These are phyloP conservation scores for Huiozyma naganishii DNA, from an alignment of 805 yeast genomes.

Conservation along the genomic window DNA sequence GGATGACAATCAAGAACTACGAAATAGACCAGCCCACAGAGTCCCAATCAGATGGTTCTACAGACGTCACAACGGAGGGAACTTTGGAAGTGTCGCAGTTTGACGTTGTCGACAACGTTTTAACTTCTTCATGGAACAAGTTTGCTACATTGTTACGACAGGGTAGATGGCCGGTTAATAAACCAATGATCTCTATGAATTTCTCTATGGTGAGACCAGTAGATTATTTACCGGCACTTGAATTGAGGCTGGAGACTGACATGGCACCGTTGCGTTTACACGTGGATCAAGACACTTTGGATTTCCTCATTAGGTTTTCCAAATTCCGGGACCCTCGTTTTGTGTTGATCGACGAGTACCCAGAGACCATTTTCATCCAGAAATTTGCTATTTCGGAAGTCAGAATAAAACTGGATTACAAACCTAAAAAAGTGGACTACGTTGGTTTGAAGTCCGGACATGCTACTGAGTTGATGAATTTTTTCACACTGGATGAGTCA, in stretches of 20 bases:
- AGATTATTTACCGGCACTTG: constrained; percentile 54
- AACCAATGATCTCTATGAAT: constrained; percentile 46
- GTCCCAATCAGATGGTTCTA: constrained; percentile 22
- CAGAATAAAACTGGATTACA: constrained; percentile 69
- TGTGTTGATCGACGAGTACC: constrained; percentile 44
- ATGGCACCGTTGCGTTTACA: constrained; percentile 71
- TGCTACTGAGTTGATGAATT: constrained; percentile 71
- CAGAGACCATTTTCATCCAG: constrained; percentile 59
- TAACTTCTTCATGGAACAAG: constrained; percentile 86
- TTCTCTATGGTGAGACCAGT: constrained; percentile 58
- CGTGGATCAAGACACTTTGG: constrained; percentile 89
- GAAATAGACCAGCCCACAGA: constrained; percentile 38
- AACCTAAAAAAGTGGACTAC: constrained; percentile 82
- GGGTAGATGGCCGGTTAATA: constrained; percentile 49
- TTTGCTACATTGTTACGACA: constrained; percentile 60
- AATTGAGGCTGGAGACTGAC: constrained; percentile 40
- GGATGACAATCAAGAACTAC: constrained; percentile 35
- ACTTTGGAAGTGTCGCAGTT: constrained; percentile 42
- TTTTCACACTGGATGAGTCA: constrained; percentile 83
- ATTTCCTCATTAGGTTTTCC: constrained; percentile 67
- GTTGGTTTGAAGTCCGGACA: constrained; percentile 80
- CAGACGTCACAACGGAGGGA: constrained; percentile 40
- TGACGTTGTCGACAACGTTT: constrained; percentile 63
- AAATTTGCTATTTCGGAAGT: constrained; percentile 52
- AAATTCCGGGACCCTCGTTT: constrained; percentile 69